phyloP scores from a whole-genome alignment of 2,329 filamentous ascomycete genomes.

The Aureobasidium sp. region DNA sequence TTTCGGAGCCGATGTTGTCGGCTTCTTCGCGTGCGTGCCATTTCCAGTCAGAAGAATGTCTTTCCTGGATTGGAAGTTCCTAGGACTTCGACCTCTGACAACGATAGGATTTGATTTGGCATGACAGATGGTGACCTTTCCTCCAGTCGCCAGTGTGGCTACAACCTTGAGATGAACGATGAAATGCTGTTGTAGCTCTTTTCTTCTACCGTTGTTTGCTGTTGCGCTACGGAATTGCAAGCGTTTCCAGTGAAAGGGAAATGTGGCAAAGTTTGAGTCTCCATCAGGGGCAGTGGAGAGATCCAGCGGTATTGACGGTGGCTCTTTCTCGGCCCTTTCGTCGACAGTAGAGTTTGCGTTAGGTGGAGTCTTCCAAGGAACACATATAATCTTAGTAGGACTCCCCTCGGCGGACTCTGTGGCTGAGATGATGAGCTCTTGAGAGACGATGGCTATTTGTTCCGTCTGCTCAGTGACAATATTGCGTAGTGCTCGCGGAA shows the following conservation, averaged over 20 bases:
- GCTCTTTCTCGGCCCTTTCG: conserved; percentile 74
- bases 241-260: conserved; percentile 89
- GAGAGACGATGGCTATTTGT: conserved; percentile 70
- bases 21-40: conserved; percentile 68
- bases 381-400: conserved; percentile 85
- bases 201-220: conserved; percentile 88
- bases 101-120: conserved; percentile 86
- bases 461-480: conserved; percentile 80
- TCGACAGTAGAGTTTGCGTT: conserved; percentile 57
- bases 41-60: conserved; percentile 82
- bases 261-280: conserved; percentile 79
- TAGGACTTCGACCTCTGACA: conserved; percentile 82
- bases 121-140: conserved; percentile 74
- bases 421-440: conserved; percentile 83
- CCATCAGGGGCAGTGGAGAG: conserved; percentile 58
- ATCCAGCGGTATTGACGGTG: conserved; percentile 69
- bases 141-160: conserved; percentile 75
- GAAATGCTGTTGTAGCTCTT: conserved; percentile 95
- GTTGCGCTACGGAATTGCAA: conserved; percentile 92
- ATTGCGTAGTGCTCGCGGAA: conserved; percentile 70
- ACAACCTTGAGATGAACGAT: conserved; percentile 80
- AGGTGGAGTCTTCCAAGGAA: conserved; percentile 94
- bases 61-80: conserved; percentile 91
- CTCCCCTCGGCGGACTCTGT: conserved; percentile 94
- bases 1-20: not conserved